Evolutionary conservation across 1,284 basidiomycete genomes (phyloP), one percentile per base, ranked within the genome.

Genomic region (Ceratobasidium papillatum): DNA sequence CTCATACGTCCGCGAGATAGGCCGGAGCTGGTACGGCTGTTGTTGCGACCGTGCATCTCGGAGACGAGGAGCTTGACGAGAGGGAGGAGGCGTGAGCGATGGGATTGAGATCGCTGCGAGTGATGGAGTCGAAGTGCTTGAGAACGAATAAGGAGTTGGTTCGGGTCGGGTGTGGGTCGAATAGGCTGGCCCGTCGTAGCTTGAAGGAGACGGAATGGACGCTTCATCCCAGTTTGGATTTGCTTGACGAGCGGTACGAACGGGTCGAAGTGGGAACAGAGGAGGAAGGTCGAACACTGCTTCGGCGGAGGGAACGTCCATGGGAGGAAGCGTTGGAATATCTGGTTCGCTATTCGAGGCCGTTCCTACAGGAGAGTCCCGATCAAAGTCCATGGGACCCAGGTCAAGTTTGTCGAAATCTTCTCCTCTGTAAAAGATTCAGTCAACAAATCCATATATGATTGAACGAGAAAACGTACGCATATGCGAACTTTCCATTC

Each of bases 31-130:
- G 22, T 72, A 72, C 4, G 69, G 69, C 9, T 61, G 41, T 62
- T 72, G 69, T 47, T 47, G 45, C 8, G 45, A 11, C 22, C 69
- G 69, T 27, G 17, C 56, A 25, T 72, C 69, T 25, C 69, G 69
- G 8, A 72, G 56, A 11, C 69, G 56, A n/a, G 58, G 58, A n/a
- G 36, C 22, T 17, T 12, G 32, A 25, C 69, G 69, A 27, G 38
- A 34, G 9, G 47, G 63, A 4, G 27, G 25, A 17, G 54, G 66
- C 9, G 66, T 12, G 30, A 62, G 56, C 5, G 69, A 62, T 17
- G 69, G 69, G 38, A 25, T 7, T 14, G 58, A 38, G 47, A 62
- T 49, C 5, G 68, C 3, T 12, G 52, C 30, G 9, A 58, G 54
- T 12, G 66, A 69, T 14, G 66, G 9, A 22, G 17, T n/a, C 4